phyloP scores from a whole-genome alignment of 164 flowering plant species.

The Umbilicus rupestris region DNA sequence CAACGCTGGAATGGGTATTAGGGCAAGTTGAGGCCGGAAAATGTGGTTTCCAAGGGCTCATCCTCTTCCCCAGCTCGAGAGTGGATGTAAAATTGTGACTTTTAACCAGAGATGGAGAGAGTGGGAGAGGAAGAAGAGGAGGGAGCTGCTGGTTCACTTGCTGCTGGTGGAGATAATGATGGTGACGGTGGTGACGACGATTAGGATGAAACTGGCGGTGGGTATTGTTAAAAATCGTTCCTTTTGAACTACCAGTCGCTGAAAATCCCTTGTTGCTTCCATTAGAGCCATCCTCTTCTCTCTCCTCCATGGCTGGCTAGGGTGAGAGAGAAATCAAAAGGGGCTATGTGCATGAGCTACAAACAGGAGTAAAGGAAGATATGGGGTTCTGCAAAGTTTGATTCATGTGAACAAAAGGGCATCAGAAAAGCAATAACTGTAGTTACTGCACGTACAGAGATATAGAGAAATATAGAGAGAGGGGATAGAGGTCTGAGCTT shows the following conservation, averaged over 20 bases:
- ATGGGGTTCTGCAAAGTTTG: not conserved
- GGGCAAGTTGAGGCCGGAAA: slow-evolving; percentile 29
- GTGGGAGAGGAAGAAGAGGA: slow-evolving; percentile 32
- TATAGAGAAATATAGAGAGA: slow-evolving; percentile 11
- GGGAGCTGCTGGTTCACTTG: slow-evolving; percentile 11
- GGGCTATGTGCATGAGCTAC: slow-evolving; percentile 10
- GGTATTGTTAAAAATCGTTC: slow-evolving; percentile 4
- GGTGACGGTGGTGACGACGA: slow-evolving; percentile 17
- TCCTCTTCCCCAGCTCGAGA: slow-evolving; percentile 39
- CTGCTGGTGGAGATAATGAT: slow-evolving; percentile 15
- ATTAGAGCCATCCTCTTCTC: slow-evolving; percentile 24
- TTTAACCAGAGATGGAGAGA: slow-evolving; percentile 25
- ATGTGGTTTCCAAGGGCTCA: slow-evolving; percentile 29
- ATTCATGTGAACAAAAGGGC: not conserved
- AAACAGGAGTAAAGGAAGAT: slow-evolving; percentile 8
- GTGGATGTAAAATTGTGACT: slow-evolving; percentile 31
- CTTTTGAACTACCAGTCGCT: slow-evolving; percentile 24
- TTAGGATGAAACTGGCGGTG: slow-evolving; percentile 4
- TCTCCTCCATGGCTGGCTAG: slow-evolving; percentile 42
- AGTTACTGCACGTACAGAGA: slow-evolving; percentile 15
- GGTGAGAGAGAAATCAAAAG: slow-evolving; percentile 11
- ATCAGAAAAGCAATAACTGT: slow-evolving; percentile 14
- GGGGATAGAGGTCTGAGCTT: slow-evolving; percentile 14
- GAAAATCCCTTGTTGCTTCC: slow-evolving; percentile 41
- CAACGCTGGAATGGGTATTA: slow-evolving; percentile 17